phyloP scores from a whole-genome alignment of 305 asterid species.

The Fraxinus greggii region DNA sequence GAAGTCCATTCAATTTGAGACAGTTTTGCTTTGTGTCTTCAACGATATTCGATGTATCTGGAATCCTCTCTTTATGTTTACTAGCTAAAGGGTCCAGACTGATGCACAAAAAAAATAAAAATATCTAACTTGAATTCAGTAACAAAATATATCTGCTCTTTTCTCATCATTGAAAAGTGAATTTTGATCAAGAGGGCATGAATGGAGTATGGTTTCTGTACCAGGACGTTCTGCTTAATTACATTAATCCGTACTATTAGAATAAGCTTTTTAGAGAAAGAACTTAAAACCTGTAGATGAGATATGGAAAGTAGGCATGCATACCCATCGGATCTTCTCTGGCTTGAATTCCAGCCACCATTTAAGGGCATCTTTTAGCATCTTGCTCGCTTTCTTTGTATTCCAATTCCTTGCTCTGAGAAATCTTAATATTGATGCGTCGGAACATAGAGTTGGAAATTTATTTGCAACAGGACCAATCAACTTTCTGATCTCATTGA shows the following conservation, averaged over 20 bases:
- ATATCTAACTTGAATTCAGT: background rate
- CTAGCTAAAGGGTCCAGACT: background rate
- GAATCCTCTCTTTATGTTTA: background rate
- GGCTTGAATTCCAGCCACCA: constrained; percentile 61
- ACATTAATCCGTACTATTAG: background rate
- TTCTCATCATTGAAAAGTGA: background rate
- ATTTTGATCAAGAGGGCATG: background rate
- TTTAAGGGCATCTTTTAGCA: constrained; percentile 53
- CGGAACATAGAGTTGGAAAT: constrained; percentile 42
- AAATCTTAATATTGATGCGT: constrained; percentile 47
- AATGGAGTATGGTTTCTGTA: background rate
- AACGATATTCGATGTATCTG: background rate
- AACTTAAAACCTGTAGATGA: background rate
- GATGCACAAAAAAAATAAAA: background rate
- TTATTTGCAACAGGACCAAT: constrained; percentile 45
- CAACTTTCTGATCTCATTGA: constrained; percentile 40
- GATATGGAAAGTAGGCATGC: background rate
- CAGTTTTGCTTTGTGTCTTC: background rate
- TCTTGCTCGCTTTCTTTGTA: constrained; percentile 44
- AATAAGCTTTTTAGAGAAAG: background rate
- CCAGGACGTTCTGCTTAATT: background rate
- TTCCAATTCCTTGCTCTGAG: constrained; percentile 61
- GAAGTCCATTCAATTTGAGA: background rate
- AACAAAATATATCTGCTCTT: background rate
- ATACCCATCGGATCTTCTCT: constrained; percentile 56